Base-by-base conservation (phyloP, 2,329 filamentous ascomycete genomes). In the Pyrenochaeta sp. region DNA sequence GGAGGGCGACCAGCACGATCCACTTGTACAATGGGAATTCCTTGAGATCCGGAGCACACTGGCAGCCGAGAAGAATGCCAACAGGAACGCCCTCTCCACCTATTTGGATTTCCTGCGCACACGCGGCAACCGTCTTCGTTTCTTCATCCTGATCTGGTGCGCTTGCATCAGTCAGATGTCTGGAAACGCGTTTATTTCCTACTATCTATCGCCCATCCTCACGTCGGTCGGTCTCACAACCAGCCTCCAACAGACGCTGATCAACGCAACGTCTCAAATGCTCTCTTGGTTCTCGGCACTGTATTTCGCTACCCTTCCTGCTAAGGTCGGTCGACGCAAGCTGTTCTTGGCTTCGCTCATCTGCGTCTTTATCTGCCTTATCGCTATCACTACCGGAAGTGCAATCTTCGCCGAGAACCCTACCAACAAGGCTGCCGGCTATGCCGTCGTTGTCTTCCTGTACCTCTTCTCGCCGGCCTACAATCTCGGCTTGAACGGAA, bases 261-360 rank as follows among this genome's bases (percentile, higher is more conserved):
- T 76, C 45, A 71, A 72, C 29, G 51, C 53, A 3, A 53, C 55
- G 14, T 56, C 77, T 2, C 65, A 74, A 15, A 65, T 76, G 32
- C 72, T 70, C 64, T 75, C 73, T 41, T 55, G 72, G 3, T 11
- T 52, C 3, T 47, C 71, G 28, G 65, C 74, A 10, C 46, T 69
- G 8, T 46, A 50, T 3, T 71, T 69, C 15, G 72, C 72, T 29
- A 64, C 75, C 17, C 62, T 68, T 13, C 69, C 73, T 9, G 73
- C 77, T 45, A 64, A 63, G 22, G 55, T 71, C n/a, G 74, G 76
- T 4, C 71, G 77, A 2, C 67, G 75, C 5, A 63, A 65, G 15
- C 66, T 78, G 2, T 78, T 74, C 62, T 55, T 78, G 4, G 48
- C 67, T 17, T 72, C 72, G 67, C 18, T 60, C 65, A 0, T 78